These are phyloP conservation scores for Backusella liffmaniae DNA, from an alignment of 192 early-diverging fungal species.

Conservation along the genomic window DNA sequence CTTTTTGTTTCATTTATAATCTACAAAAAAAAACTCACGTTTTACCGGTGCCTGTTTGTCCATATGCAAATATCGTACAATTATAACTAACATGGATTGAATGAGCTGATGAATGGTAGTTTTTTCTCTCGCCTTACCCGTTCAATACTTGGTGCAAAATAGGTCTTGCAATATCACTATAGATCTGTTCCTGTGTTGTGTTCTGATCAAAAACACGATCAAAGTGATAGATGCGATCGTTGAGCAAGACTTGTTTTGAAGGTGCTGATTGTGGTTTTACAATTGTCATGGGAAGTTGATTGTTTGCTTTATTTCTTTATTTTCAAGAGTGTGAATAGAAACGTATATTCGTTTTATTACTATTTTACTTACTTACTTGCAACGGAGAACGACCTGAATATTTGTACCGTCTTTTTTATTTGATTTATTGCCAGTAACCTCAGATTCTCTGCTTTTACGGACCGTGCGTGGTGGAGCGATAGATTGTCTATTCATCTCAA, in stretches of 20 bases:
- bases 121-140: constrained; percentile 21
- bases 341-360: background rate
- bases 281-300: constrained; percentile 31
- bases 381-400: constrained; percentile 80
- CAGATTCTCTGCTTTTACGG: background rate
- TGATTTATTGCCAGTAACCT: background rate
- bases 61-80: constrained; percentile 84
- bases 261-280: constrained; percentile 62
- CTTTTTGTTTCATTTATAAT: background rate
- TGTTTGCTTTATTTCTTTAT: constrained; percentile 22
- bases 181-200: constrained; percentile 76
- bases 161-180: constrained; percentile 72
- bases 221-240: constrained; percentile 76
- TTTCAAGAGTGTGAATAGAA: too few relatives aligned
- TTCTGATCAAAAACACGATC: constrained; percentile 87
- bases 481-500: background rate
- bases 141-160: constrained; percentile 79
- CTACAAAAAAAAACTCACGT: constrained; percentile 49
- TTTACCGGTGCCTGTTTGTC: constrained; percentile 93
- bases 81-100: constrained; percentile 56
- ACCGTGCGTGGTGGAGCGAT: background rate
- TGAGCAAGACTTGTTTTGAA: constrained; percentile 59
- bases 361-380: constrained; percentile 50
- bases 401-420: constrained; percentile 61
- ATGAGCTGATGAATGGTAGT: background rate